A percentile compares a stretch with the other conserved stretches of the same genome.
Conservation (phyloP, 148 eudicot species). For the Chenopodium formosanum region DNA sequence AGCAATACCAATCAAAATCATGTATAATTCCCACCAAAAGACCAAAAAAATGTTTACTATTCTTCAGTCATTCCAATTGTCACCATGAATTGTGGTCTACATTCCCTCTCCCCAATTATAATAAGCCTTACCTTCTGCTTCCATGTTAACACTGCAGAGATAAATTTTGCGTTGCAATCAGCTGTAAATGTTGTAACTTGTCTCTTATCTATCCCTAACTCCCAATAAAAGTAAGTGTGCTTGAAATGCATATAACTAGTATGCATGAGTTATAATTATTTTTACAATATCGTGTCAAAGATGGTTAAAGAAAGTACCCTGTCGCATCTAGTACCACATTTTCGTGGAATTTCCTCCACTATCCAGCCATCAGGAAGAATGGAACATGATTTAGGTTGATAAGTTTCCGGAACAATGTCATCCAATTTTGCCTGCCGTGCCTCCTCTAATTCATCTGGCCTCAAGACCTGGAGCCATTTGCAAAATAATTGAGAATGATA, state of each 20-base stretch:
- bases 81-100: not conserved
- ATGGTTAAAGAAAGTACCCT: slow-evolving; percentile 39
- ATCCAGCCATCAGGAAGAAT: slow-evolving; percentile 62
- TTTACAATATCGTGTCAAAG: not conserved
- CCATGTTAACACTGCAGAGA: not conserved
- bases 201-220: not conserved
- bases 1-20: not conserved
- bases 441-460: slow-evolving; percentile 32
- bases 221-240: not conserved
- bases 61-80: not conserved
- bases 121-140: not conserved
- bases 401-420: slow-evolving; percentile 21
- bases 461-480: slow-evolving; percentile 28
- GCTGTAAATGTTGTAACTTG: not conserved
- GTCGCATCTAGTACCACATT: slow-evolving; percentile 42
- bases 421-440: slow-evolving; percentile 10
- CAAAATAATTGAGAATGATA: slow-evolving; percentile 5
- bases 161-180: not conserved
- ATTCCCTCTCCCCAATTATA: not conserved
- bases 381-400: slow-evolving; percentile 22
- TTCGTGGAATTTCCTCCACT: slow-evolving; percentile 50
- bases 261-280: not conserved
- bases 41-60: not conserved
- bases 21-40: not conserved
- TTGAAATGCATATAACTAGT: not conserved